Conservation (phyloP, 371 early-diverging fungal genomes). For the Apophysomyces trapeziformis region DNA sequence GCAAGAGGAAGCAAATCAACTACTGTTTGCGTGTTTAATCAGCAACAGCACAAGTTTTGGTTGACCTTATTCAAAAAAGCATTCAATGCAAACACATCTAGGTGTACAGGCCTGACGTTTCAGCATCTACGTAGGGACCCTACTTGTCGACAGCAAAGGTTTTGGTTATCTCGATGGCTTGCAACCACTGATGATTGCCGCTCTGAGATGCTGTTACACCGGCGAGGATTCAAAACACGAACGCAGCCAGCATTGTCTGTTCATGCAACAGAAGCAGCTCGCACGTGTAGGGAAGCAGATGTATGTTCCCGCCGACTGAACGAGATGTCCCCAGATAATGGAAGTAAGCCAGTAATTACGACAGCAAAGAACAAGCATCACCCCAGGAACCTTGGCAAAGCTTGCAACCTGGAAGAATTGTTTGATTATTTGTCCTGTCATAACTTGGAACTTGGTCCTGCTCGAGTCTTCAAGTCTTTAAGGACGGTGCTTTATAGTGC, state of each 20-base stretch:
- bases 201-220: not conserved
- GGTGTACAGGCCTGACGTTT: not conserved
- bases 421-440: constrained; percentile 12
- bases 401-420: constrained; percentile 16
- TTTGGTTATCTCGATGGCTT: not conserved
- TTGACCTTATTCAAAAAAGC: constrained; percentile 4
- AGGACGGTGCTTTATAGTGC: constrained; percentile 38
- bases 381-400: constrained; percentile 17
- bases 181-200: not conserved
- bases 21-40: constrained; percentile 18
- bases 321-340: not conserved
- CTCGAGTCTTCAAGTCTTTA: constrained; percentile 30
- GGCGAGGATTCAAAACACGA: constrained; percentile 4
- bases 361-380: constrained; percentile 1
- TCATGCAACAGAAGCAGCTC: constrained; percentile 3
- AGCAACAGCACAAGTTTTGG: constrained; percentile 4
- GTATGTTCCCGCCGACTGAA: not conserved
- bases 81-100: constrained; percentile 9
- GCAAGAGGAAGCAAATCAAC: constrained; percentile 28
- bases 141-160: not conserved
- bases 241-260: not conserved
- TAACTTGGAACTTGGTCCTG: constrained; percentile 5
- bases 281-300: not conserved
- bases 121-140: not conserved
- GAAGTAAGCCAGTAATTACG: not conserved